Conservation (phyloP, 2,329 filamentous ascomycete species). For the Aspergillus japonicus region DNA sequence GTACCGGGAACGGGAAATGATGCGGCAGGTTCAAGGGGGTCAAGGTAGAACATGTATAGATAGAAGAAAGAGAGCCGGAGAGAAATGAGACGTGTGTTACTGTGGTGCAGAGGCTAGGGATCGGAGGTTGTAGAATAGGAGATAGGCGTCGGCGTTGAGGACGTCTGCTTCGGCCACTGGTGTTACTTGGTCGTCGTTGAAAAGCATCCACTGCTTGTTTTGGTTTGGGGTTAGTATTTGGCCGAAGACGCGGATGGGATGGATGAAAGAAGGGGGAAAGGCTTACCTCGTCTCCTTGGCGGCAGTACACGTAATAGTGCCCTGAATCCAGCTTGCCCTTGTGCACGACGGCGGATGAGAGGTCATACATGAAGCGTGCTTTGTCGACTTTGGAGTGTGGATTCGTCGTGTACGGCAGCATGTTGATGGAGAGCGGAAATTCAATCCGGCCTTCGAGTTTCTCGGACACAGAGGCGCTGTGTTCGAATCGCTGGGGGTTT, state of each 20-base stretch:
- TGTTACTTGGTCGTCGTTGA: conserved; percentile 92
- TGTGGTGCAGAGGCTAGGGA: conserved; percentile 23
- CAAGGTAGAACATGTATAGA: too few relatives aligned
- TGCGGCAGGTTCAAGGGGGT: too few relatives aligned
- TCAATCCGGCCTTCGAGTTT: conserved; percentile 86
- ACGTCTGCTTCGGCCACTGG: conserved; percentile 81
- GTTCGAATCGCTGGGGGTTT: conserved; percentile 66
- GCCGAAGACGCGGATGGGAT: too few relatives aligned
- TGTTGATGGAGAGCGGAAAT: conserved; percentile 83
- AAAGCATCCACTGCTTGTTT: conserved; percentile 75
- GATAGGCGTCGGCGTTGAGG: conserved; percentile 79
- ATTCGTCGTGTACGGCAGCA: conserved; percentile 82
- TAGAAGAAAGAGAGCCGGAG: too few relatives aligned
- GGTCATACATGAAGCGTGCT: conserved; percentile 73
- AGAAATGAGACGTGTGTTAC: not conserved
- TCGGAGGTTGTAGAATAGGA: conserved; percentile 71
- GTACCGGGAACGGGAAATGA: too few relatives aligned
- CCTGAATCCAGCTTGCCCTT: conserved; percentile 90
- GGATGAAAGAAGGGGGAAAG: not conserved
- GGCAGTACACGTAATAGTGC: conserved; percentile 87
- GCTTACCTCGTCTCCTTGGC: conserved; percentile 69
- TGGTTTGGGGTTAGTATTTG: conserved; percentile 2
- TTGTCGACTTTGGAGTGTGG: conserved; percentile 42
- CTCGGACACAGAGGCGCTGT: conserved; percentile 69
- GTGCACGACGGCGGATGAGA: conserved; percentile 87